Percentiles rank a stretch among this genome's conserved stretches.
phyloP scores from a whole-genome alignment of 2,329 filamentous ascomycete genomes.

The Aureobasidium subglaciale region DNA sequence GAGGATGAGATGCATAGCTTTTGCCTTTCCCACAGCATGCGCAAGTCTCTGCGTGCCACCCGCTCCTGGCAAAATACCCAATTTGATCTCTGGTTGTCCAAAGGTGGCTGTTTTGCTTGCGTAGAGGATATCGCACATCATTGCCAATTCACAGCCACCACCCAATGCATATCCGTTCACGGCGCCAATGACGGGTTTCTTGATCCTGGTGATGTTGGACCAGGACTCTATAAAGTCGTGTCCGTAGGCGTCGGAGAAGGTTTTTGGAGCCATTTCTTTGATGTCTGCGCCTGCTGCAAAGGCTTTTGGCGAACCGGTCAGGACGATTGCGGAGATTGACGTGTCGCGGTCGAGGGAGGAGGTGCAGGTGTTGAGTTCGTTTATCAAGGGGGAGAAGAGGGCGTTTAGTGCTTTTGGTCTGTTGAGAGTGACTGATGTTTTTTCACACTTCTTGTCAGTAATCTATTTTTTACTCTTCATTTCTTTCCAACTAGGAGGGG shows the following conservation, averaged over 20 bases:
- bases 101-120: conserved; percentile 81
- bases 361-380: conserved; percentile 77
- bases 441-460: no score
- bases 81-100: conserved; percentile 93
- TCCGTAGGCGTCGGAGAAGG: conserved; percentile 80
- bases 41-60: conserved; percentile 88
- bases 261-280: conserved; percentile 95
- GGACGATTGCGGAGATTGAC: conserved; percentile 66
- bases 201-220: conserved; percentile 77
- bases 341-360: conserved; percentile 61
- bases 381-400: conserved; percentile 81
- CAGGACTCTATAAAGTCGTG: conserved; percentile 91
- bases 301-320: conserved; percentile 83
- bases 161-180: conserved; percentile 93
- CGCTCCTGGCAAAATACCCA: conserved; percentile 85
- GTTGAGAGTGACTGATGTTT: conserved; percentile 54
- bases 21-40: conserved; percentile 59
- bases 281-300: conserved; percentile 97
- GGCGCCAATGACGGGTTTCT: conserved; percentile 90
- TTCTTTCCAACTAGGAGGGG: no score
- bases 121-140: conserved; percentile 97
- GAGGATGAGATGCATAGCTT: conserved; percentile 85
- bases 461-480: no score
- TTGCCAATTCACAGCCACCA: conserved; percentile 89
- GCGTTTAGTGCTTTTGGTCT: conserved; percentile 94